Evolutionary conservation across 148 eudicot species (phyloP), one percentile per base, ranked within the genome.

Genomic region (Rhododendron molle): DNA sequence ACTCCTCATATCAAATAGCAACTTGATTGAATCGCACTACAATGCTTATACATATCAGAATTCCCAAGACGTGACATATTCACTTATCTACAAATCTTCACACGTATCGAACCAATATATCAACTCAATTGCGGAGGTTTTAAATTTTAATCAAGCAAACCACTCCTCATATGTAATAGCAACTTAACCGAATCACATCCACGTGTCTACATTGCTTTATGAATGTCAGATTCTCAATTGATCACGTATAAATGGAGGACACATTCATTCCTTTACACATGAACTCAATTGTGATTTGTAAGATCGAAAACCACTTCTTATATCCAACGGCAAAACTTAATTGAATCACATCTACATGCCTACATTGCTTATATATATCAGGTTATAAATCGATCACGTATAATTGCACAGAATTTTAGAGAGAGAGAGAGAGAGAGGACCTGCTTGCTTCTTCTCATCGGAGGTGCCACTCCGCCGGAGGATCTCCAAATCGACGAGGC

Each of bases 401-500:
- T 23, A 65, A 65, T 16, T 16, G 71, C 13, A 62, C 71, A 23
- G 71, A 23, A 65, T 65, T 65, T 26, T 7, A n/a, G 71, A 60
- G 69, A 60, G 28, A 60, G 26, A 58, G 30, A 23, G 69, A 9
- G 49, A 60, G 72, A 18, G 44, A 21, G 43, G 54, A 82, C 52
- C 74, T 82, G 54, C 83, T 81, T 81, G 83, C 69, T 56, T 81
- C 85, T 95, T 92, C 88, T 95, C 98, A 23, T 88, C n/a, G 54
- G 90, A 44, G 20, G 93, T 84, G n/a, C 98, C 98, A 84, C 97
- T 94, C 26, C 93, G 94, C 87, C 89, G 90, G 77, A 95, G 95
- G 86, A 95, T 93, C 93, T 95, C 98, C 69, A 95, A 91, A 50
- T 95, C 98, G 81, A 95, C 98, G 73, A 92, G 97, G 81, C 94